Evolutionary conservation across 305 asterid genomes (phyloP).

Genomic region (Solanum hybrid): DNA sequence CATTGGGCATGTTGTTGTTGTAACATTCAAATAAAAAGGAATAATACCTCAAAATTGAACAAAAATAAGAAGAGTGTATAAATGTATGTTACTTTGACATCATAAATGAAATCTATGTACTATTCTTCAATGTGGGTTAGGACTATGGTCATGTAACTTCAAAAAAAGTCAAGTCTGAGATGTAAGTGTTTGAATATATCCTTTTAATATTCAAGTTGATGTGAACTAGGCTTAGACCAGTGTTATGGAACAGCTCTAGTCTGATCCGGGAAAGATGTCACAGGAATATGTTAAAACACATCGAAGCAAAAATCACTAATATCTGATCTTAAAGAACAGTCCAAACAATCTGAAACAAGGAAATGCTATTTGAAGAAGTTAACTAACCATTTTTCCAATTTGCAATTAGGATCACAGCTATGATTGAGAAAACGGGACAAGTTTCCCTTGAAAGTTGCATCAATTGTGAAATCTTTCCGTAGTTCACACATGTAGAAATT

Average conservation of each 20-base stretch:
- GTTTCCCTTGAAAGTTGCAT: constrained; percentile 95
- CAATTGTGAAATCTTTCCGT: constrained; percentile 79
- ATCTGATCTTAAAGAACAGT: background rate
- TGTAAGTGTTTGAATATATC: background rate
- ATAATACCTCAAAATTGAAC: background rate
- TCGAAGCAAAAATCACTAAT: background rate
- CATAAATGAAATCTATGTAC: background rate
- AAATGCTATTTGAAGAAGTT: background rate
- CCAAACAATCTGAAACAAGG: background rate
- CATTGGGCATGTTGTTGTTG: background rate
- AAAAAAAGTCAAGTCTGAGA: background rate
- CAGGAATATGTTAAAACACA: too few species aligned
- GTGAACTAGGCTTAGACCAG: background rate
- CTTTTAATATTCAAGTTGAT: background rate
- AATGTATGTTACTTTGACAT: background rate
- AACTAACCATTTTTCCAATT: constrained; percentile 84
- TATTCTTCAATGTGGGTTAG: background rate
- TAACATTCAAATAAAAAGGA: constrained; percentile 1
- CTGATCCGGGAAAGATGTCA: background rate
- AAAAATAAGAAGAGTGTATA: background rate
- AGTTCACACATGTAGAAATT: constrained; percentile 95
- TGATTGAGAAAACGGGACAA: constrained; percentile 85
- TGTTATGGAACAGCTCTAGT: background rate
- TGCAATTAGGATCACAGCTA: constrained; percentile 89
- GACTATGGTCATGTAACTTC: background rate